These are phyloP conservation scores for Dalbergia oliveri DNA, from an alignment of 306 rosid species.

Conservation along the genomic window DNA sequence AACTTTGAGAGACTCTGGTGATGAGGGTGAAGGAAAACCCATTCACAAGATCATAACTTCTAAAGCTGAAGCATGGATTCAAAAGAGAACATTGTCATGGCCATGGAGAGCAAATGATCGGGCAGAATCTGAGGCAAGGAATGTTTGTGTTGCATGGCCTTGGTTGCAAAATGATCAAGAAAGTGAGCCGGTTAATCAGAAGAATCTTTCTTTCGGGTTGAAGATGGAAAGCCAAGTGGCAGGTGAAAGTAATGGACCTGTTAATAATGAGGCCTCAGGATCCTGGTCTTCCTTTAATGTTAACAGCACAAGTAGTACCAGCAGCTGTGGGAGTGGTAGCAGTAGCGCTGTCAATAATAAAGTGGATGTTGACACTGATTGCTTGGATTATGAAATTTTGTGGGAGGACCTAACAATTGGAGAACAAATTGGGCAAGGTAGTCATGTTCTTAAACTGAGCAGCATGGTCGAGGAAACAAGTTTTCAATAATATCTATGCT, in stretches of 20 bases:
- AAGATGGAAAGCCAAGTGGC: constrained; percentile 62
- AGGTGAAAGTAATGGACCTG: constrained; percentile 61
- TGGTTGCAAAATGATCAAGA: constrained; percentile 84
- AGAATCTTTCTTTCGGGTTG: constrained; percentile 47
- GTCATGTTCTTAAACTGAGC: constrained; percentile 14
- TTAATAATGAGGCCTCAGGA: constrained; percentile 79
- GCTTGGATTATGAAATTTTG: constrained; percentile 90
- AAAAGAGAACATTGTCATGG: constrained; percentile 84
- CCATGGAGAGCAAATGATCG: constrained; percentile 84
- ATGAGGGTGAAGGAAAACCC: constrained; percentile 77
- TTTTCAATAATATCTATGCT: constrained; percentile 27
- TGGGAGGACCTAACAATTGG: constrained; percentile 97
- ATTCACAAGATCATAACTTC: constrained; percentile 77
- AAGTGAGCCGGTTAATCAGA: constrained; percentile 59
- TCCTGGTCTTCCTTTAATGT: constrained; percentile 90
- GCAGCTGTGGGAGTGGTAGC: constrained; percentile 95
- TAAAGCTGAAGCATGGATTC: constrained; percentile 93
- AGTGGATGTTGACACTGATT: constrained; percentile 79
- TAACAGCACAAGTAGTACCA: constrained; percentile 93
- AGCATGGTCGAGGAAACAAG: constrained; percentile 39
- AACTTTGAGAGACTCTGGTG: constrained; percentile 60
- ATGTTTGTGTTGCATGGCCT: constrained; percentile 67
- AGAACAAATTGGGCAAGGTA: constrained; percentile 99
- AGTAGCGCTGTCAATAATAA: constrained; percentile 72
- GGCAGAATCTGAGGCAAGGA: constrained; percentile 70